Conservation (phyloP, 306 rosid species). For the Gastrolobium villosum region DNA sequence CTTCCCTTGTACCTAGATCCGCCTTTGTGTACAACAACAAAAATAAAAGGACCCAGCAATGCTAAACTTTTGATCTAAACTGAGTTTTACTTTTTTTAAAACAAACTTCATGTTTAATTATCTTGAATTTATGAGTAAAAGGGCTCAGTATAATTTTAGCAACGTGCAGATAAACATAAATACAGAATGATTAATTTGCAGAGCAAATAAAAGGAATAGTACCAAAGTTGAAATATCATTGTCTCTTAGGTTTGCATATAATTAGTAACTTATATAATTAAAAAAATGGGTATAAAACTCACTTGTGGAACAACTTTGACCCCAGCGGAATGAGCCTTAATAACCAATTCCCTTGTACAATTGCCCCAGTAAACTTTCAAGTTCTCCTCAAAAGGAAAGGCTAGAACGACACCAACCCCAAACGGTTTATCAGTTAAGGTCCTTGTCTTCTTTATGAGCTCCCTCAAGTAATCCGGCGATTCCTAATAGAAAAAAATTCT, state of each 20-base stretch:
- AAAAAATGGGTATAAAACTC: conserved; percentile 39
- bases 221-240: not conserved
- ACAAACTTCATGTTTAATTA: conserved; percentile 17
- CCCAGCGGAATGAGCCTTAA: conserved; percentile 77
- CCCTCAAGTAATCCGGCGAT: conserved; percentile 71
- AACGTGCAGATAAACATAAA: not conserved
- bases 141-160: not conserved
- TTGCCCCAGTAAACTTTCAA: conserved; percentile 86
- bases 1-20: too few species aligned
- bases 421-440: conserved; percentile 82
- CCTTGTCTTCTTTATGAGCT: conserved; percentile 72
- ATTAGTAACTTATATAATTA: not conserved
- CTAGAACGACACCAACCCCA: conserved; percentile 81
- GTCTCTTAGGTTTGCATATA: not conserved
- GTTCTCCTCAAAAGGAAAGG: conserved; percentile 82
- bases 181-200: conserved; percentile 6
- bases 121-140: conserved; percentile 7
- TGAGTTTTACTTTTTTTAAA: not conserved
- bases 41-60: not conserved
- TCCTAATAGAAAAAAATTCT: conserved; percentile 58
- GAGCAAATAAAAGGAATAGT: not conserved
- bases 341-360: conserved; percentile 69
- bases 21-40: too few species aligned
- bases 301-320: conserved; percentile 88
- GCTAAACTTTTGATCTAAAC: not conserved